These are phyloP conservation scores for Oryza brachyantha DNA, from an alignment of 176 grass and related monocot genomes.

Conservation along the genomic window DNA sequence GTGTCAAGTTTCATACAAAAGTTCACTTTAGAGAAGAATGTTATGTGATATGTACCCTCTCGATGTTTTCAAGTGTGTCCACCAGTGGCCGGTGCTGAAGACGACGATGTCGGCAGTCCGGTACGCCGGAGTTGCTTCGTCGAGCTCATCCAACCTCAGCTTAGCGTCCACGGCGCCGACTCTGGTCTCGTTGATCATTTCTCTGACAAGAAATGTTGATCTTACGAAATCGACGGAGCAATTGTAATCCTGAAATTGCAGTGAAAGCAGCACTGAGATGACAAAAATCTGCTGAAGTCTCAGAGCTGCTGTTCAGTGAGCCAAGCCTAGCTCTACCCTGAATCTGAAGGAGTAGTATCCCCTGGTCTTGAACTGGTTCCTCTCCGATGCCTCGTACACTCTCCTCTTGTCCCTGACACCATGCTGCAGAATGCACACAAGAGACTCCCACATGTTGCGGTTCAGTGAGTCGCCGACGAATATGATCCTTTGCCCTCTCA, in stretches of 20 bases:
- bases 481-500: slow-evolving; percentile 84
- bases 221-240: slow-evolving; percentile 81
- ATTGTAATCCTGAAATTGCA: slow-evolving; percentile 63
- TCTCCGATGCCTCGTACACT: slow-evolving; percentile 69
- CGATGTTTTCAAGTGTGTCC: slow-evolving; percentile 86
- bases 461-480: slow-evolving; percentile 93
- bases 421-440: slow-evolving; percentile 79
- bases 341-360: slow-evolving; percentile 93
- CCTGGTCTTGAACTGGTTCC: slow-evolving; percentile 75
- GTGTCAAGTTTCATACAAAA: not conserved
- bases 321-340: slow-evolving; percentile 32
- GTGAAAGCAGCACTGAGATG: not conserved
- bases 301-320: not conserved
- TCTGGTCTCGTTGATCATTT: slow-evolving; percentile 30
- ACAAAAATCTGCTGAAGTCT: not conserved
- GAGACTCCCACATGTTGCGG: slow-evolving; percentile 98
- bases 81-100: slow-evolving; percentile 94
- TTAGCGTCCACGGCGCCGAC: slow-evolving; percentile 40
- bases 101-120: slow-evolving; percentile 71
- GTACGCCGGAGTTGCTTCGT: slow-evolving; percentile 59
- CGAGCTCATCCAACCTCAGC: slow-evolving; percentile 72
- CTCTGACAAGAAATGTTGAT: slow-evolving; percentile 78
- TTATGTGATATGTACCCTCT: slow-evolving; percentile 49
- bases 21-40: slow-evolving; percentile 1
- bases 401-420: slow-evolving; percentile 61